Conservation (phyloP, 805 yeast species). For the Wickerhamomyces hampshirensis region DNA sequence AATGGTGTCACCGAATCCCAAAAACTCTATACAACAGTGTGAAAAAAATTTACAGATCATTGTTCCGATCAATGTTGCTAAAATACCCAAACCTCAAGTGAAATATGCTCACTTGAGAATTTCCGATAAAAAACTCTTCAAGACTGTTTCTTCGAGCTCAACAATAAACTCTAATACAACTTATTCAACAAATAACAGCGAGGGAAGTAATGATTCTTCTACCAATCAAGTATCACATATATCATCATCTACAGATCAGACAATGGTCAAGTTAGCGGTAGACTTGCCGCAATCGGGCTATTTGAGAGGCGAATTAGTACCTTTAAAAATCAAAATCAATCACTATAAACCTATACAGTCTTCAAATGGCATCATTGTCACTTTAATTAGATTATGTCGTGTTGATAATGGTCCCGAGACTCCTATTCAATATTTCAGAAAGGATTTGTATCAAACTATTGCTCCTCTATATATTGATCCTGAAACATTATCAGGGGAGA, state of each 20-base stretch:
- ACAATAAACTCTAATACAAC: slow-evolving; percentile 31
- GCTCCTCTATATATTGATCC: slow-evolving; percentile 81
- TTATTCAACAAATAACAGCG: slow-evolving; percentile 15
- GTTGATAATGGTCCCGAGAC: slow-evolving; percentile 55
- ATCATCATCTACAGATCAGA: slow-evolving; percentile 5
- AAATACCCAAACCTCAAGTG: slow-evolving; percentile 61
- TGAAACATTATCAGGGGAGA: slow-evolving; percentile 45
- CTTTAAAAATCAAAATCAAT: slow-evolving; percentile 58
- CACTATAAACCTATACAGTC: slow-evolving; percentile 71
- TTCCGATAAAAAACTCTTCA: slow-evolving; percentile 36
- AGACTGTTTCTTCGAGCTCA: slow-evolving; percentile 37
- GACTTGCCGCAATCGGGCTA: slow-evolving; percentile 61
- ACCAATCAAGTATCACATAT: slow-evolving; percentile 2
- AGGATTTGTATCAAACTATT: slow-evolving; percentile 74
- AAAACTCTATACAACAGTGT: slow-evolving; percentile 36
- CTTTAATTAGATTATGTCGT: slow-evolving; percentile 76
- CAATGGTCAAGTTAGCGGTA: slow-evolving; percentile 36
- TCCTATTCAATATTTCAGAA: slow-evolving; percentile 56
- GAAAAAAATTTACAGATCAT: slow-evolving; percentile 57
- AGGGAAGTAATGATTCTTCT: slow-evolving; percentile 18
- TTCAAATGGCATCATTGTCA: slow-evolving; percentile 68
- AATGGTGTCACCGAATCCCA: slow-evolving; percentile 14
- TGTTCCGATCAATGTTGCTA: slow-evolving; percentile 70
- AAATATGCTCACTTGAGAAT: slow-evolving; percentile 60
- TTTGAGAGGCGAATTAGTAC: slow-evolving; percentile 73